Base-by-base conservation (phyloP, 192 early-diverging fungal species). In the Backusella mclennaniae region DNA sequence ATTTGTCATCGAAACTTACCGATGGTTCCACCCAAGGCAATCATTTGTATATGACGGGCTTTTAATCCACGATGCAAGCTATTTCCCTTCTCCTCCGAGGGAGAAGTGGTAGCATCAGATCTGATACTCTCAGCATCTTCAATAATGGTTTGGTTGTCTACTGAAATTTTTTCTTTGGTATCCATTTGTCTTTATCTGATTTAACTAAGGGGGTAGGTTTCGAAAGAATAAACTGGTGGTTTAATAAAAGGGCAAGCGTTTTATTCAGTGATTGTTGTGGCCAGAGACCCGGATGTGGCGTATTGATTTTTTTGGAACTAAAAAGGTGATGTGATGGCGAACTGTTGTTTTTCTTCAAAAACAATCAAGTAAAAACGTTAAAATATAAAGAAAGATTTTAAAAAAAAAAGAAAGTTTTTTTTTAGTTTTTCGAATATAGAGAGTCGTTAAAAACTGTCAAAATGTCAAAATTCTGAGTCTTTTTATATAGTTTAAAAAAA, bases 21-120 rank as follows among this genome's bases (percentile, higher is more conserved):
- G 56, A 83, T 83, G 1, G 82, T 81, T 14, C 79, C 79, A 36
- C 79, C 79, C 12, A 81, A 38, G n/a, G 79, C 79, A 77, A 81
- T 81, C 79, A 81, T 81, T 69, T 76, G 71, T 41, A 81, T 81
- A 69, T 81, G 79, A 38, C 79, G 75, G 44, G 79, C 75, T 36
- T 81, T 81, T 6, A 81, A 63, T n/a, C 75, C 75, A 41, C 79
- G 75, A 29, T 69, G 39, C 31, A 77, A 71, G n/a, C 39, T 23
- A 36, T 29, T 17, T 49, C 19, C 19, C 46, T 49, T 46, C 17
- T 29, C 1, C 31, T 63, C 21, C 14, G 23, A 56, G 35, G 23
- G 19, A 17, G 46, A 0, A 6, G 73, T 17, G 21, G 49, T 15
- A 29, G 72, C 21, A 4, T 41, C 56, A 12, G 72, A 46, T 31